Evolutionary conservation across 179 eudicot genomes (phyloP).

Genomic region (Silene coronaria): DNA sequence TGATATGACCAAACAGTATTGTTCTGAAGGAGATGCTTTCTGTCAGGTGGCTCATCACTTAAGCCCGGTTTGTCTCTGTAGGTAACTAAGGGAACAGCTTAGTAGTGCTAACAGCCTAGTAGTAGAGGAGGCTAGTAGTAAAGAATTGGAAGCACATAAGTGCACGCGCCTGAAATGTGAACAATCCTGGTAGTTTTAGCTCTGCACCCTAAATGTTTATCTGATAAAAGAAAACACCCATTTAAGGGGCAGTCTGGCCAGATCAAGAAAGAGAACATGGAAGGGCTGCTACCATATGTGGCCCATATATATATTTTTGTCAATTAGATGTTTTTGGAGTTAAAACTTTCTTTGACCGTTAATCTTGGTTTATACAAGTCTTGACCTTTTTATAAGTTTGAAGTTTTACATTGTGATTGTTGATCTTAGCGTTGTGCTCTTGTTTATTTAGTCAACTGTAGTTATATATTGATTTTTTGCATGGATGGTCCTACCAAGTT

Average conservation of each 20-base stretch:
- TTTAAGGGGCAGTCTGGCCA: no score
- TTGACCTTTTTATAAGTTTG: background rate
- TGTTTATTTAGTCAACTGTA: background rate
- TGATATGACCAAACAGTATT: background rate
- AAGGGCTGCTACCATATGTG: background rate
- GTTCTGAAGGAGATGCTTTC: conserved; percentile 10
- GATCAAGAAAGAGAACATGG: background rate
- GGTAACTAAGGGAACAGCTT: background rate
- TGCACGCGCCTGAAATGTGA: background rate
- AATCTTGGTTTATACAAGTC: background rate
- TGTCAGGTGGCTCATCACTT: conserved; percentile 12
- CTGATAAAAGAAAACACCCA: background rate
- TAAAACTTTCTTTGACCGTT: background rate
- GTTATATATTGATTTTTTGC: background rate
- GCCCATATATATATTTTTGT: no score
- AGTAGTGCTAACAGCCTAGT: background rate
- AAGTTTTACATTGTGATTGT: background rate
- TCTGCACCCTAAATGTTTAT: background rate
- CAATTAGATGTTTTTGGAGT: no score
- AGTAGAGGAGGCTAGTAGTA: background rate
- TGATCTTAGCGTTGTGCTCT: background rate
- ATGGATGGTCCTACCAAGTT: background rate
- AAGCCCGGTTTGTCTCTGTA: background rate
- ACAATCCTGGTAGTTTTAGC: background rate
- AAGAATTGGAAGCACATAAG: conserved; percentile 6